phyloP scores from a whole-genome alignment of 768 basidiomycete genomes.

The Boletellus sp. region DNA sequence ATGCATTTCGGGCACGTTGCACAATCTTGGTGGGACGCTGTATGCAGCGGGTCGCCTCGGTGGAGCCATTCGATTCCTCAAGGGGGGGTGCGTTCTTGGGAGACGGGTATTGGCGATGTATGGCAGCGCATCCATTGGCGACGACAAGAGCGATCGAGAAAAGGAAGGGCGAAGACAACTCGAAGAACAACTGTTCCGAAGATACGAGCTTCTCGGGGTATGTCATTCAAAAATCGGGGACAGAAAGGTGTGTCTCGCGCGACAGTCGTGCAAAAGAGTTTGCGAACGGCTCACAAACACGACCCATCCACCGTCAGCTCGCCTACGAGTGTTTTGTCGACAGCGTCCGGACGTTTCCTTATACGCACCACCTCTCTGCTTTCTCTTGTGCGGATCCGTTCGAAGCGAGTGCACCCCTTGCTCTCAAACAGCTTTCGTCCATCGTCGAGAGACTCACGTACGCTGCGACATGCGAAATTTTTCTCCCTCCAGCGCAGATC shows the following conservation, averaged over 20 bases:
- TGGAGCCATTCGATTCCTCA: constrained; percentile 64
- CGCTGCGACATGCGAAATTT: constrained; percentile 62
- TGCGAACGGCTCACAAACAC: not conserved
- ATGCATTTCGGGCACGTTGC: constrained; percentile 68
- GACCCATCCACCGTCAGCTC: constrained; percentile 36
- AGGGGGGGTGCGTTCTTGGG: constrained; percentile 57
- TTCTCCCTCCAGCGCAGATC: constrained; percentile 47
- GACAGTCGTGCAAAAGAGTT: too few species aligned
- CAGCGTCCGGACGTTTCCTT: constrained; percentile 54
- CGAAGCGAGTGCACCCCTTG: constrained; percentile 32
- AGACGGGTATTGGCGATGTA: constrained; percentile 40
- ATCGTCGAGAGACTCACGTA: constrained; percentile 68
- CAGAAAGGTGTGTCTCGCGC: constrained; percentile 48
- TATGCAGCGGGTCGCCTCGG: constrained; percentile 63
- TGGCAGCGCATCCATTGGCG: not conserved
- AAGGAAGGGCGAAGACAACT: constrained; percentile 53
- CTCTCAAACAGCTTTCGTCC: constrained; percentile 51
- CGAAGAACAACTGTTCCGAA: constrained; percentile 59
- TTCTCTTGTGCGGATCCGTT: constrained; percentile 34
- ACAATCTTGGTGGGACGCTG: constrained; percentile 65
- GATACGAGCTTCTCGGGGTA: constrained; percentile 80
- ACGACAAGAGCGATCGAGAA: constrained; percentile 25
- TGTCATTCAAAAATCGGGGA: constrained; percentile 79
- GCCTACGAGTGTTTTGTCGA: constrained; percentile 56
- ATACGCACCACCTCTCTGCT: constrained; percentile 21